Conservation (phyloP, 176 grass and related monocot genomes). For the Poa pratensis region DNA sequence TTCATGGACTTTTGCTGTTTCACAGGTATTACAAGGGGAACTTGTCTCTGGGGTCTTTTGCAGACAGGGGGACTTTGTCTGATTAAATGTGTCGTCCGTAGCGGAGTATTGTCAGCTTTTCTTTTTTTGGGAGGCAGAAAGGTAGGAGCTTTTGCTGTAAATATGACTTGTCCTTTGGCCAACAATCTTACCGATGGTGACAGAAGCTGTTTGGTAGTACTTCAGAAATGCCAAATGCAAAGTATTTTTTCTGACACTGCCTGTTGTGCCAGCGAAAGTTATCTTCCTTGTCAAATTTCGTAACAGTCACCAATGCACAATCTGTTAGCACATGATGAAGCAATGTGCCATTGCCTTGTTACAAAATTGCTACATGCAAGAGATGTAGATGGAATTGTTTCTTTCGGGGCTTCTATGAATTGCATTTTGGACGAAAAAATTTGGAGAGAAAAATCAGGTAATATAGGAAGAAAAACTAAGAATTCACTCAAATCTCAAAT, state of each 20-base stretch:
- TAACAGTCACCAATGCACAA: not conserved
- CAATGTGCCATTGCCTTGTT: not conserved
- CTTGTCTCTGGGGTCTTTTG: not conserved
- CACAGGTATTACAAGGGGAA: not conserved
- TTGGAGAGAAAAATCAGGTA: too few species aligned
- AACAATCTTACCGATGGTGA: not conserved
- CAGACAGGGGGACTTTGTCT: not conserved
- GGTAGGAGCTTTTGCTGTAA: slow-evolving; percentile 17
- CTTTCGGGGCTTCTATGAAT: too few species aligned
- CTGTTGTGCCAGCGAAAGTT: not conserved
- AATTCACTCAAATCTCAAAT: too few species aligned
- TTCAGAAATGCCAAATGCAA: not conserved
- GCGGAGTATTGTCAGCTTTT: not conserved
- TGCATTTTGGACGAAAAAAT: too few species aligned
- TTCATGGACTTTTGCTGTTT: not conserved
- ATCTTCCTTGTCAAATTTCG: not conserved
- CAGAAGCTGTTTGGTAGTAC: not conserved
- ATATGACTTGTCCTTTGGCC: not conserved
- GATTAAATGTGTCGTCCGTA: not conserved
- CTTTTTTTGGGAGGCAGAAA: not conserved
- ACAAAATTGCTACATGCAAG: not conserved
- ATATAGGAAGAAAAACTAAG: too few species aligned
- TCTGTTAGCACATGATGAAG: not conserved
- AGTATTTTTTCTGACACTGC: not conserved
- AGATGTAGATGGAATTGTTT: not conserved